Percentiles rank a stretch among this genome's conserved stretches.
Evolutionary conservation across 2,329 filamentous ascomycete genomes (phyloP).

Genomic region (Sporothrix schenckii): DNA sequence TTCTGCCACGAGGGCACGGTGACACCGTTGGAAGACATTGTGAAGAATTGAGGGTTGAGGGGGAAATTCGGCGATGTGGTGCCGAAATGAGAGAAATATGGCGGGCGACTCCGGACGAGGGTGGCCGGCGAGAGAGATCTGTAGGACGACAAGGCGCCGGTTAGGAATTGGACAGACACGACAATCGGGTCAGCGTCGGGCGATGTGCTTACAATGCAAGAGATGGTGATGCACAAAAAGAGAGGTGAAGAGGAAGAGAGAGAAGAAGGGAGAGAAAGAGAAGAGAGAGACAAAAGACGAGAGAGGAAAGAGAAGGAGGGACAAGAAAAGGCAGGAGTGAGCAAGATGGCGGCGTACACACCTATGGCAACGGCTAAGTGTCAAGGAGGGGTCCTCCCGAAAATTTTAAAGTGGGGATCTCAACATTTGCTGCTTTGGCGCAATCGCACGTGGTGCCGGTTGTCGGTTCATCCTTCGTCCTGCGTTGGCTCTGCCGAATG

Average conservation of each 20-base stretch:
- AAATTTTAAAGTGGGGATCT: conserved; percentile 29
- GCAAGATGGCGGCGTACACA: conserved; percentile 10
- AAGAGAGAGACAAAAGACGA: neutral
- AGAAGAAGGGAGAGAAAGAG: neutral
- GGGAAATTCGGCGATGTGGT: conserved; percentile 7
- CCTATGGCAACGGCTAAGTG: conserved; percentile 11
- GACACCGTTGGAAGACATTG: conserved; percentile 47
- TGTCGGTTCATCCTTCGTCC: conserved; percentile 14
- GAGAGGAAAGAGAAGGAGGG: neutral
- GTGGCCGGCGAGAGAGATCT: neutral
- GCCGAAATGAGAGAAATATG: conserved; percentile 6
- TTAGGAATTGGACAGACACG: neutral
- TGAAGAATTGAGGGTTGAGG: conserved; percentile 25
- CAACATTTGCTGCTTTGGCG: conserved; percentile 29
- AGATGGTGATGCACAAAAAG: conserved; percentile 8
- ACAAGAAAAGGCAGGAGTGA: conserved; percentile 23
- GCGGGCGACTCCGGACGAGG: conserved; percentile 22
- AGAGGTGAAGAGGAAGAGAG: neutral
- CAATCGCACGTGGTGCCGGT: conserved; percentile 32
- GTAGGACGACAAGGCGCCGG: neutral
- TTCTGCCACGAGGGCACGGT: conserved; percentile 47
- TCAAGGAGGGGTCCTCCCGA: conserved; percentile 28
- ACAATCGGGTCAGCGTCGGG: neutral
- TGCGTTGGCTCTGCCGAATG: conserved; percentile 12
- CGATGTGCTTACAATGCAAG: neutral